Base-by-base conservation (phyloP, 2,329 filamentous ascomycete species). In the Pseudocercospora fuligena region DNA sequence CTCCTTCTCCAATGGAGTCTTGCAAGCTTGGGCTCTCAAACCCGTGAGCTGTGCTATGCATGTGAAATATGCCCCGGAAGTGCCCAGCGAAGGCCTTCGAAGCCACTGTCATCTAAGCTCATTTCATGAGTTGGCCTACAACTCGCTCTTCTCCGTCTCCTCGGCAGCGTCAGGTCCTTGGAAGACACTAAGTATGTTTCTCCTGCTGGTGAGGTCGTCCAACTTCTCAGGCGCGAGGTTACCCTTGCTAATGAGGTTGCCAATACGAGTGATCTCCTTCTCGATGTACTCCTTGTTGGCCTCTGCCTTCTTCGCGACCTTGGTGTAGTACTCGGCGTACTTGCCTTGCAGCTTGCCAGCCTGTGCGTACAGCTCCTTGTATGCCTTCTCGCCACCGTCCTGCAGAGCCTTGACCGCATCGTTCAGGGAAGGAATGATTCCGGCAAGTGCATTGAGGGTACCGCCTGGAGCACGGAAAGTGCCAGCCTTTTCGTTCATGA, bases 241-340 rank as follows among this genome's bases (percentile, higher is more conserved):
- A 69, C 94, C 93, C 88, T 97, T 97, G 81, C 88, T 86, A 69
- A 97, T 83, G 73, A 98, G 87, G 73, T 90, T 89, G 74, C 92
- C 87, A 69, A 98, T 85, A 70, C 94, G 88, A 68, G 89, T 86
- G 69, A 94, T 84, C 85, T 98, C 94, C 88, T 97, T 98, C 77
- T 88, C 83, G 58, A 89, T 92, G 77, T 92, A 97, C 61, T 85
- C 90, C 68, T 91, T 85, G 82, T 91, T 96, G 80, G 90, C 85
- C 78, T 84, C 85, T 70, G 95, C 83, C 88, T 97, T 98, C 78
- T 92, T 88, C 68, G 95, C 91, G 63, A 97, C 93, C 79, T 92
- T 92, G 79, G 95, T 85, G 80, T 99, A 76, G 87, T 99, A 99
- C 81, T 94, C 87, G 56, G 92, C 92, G 77, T 94, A 97, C 84